Conservation (phyloP, 176 grass and related monocot species). For the Phoenix roebelenii region DNA sequence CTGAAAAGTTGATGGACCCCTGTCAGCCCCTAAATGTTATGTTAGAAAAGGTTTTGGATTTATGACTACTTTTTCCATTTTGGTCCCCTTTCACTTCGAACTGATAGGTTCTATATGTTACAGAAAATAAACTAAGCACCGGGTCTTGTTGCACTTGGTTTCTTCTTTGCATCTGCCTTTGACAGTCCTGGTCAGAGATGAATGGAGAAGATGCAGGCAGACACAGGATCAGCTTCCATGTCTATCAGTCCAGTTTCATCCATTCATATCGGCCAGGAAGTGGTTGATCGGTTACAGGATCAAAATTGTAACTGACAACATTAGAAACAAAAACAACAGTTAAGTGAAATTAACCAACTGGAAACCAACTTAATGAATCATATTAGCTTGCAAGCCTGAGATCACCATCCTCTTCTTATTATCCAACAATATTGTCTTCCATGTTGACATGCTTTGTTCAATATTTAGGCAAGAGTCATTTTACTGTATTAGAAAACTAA, state of each 20-base stretch:
- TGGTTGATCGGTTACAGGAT: slow-evolving; percentile 35
- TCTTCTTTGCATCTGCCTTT: neutral
- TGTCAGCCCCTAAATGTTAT: too few species aligned
- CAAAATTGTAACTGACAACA: slow-evolving; percentile 38
- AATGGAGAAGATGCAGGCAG: neutral
- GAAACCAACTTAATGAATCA: too few species aligned
- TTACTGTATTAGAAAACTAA: too few species aligned
- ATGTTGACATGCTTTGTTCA: too few species aligned
- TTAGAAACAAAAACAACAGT: neutral
- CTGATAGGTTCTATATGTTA: neutral
- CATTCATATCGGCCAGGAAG: slow-evolving; percentile 43
- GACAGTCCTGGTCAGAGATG: slow-evolving; percentile 2
- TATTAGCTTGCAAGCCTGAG: too few species aligned
- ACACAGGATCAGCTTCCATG: neutral
- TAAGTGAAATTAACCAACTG: neutral
- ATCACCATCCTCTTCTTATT: too few species aligned
- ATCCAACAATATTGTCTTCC: too few species aligned
- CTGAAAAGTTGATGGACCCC: too few species aligned
- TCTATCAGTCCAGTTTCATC: slow-evolving; percentile 26
- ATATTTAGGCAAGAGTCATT: too few species aligned
- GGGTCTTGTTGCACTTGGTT: neutral
- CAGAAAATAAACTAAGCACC: neutral
- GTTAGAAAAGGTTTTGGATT: too few species aligned
- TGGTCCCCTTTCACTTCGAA: too few species aligned
- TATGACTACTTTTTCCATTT: too few species aligned